Evolutionary conservation across 176 grass and related monocot genomes (phyloP), one percentile per base, ranked within the genome.

Genomic region (Aegilops longissima): DNA sequence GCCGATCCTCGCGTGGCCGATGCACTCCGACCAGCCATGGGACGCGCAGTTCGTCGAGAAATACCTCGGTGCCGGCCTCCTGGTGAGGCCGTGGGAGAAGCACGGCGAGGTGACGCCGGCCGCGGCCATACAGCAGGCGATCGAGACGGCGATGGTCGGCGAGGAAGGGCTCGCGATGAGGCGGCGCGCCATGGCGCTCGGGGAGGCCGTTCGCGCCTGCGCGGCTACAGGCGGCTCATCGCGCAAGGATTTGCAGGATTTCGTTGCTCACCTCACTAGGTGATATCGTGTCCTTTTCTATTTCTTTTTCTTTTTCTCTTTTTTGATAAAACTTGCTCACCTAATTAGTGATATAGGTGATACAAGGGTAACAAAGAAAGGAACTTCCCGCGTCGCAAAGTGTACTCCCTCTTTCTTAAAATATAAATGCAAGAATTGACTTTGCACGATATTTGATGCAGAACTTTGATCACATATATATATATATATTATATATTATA

Each of bases 11-110:
- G 70, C 90, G 9, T 95, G 95, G 95, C 95, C 95, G 1, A 93
- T 97, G 92, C 90, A 93, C 78, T 88, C 84, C 17, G 90, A 97
- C 78, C 95, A 94, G 87, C 92, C 90, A 0, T 72, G 87, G 75
- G 81, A 94, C 85, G 87, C 88, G 2, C 83, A 86, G 80, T 21
- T 92, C 7, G 40, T 94, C 9, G 86, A 80, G 61, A 82, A 87
- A 44, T 58, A 86, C 87, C 59, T 91, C 18, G 80, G 75, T 56
- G 70, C 27, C 7, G 70, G 36, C 24, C 0, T 84, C 56, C 70
- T 84, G 6, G 82, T 84, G 21, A 51, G 85, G 34, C 75, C 88
- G 1, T 96, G 91, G 87, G 85, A 79, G 65, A 73, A 74, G 12
- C 51, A 87, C 29, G 4, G 44, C 12, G 73, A 52, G 73, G 73